Percentiles rank a stretch among this genome's conserved stretches.
These are phyloP conservation scores for Holtermanniella nyarrowii DNA, from an alignment of 768 basidiomycete species.

Conservation along the genomic window DNA sequence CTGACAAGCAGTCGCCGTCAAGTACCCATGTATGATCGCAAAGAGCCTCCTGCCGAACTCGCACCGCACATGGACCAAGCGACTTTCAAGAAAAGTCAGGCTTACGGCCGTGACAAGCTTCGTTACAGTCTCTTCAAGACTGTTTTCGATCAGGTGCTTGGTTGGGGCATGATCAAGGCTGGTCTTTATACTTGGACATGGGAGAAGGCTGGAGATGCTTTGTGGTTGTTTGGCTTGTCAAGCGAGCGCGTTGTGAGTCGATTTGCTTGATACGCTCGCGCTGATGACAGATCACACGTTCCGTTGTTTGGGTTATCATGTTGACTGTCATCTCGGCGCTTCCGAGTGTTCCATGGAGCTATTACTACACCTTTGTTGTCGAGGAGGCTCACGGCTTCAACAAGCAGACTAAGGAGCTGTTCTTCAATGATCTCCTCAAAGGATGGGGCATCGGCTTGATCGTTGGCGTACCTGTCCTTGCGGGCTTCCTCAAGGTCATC, in stretches of 20 bases:
- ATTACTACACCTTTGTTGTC: conserved; percentile 84
- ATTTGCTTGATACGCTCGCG: background rate
- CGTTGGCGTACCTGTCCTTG: conserved; percentile 76
- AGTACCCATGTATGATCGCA: conserved; percentile 71
- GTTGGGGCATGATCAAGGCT: conserved; percentile 59
- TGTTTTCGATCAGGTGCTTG: conserved; percentile 61
- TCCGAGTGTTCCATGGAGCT: conserved; percentile 61
- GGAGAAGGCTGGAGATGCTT: conserved; percentile 51
- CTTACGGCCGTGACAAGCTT: conserved; percentile 84
- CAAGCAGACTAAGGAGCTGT: conserved; percentile 71
- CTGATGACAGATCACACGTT: conserved; percentile 61
- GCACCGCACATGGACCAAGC: conserved; percentile 57
- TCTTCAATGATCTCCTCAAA: conserved; percentile 70
- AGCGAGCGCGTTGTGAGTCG: conserved; percentile 59
- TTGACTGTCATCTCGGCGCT: conserved; percentile 54
- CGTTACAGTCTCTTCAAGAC: conserved; percentile 65
- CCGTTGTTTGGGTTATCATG: conserved; percentile 62
- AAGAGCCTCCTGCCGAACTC: conserved; percentile 59
- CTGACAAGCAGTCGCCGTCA: conserved; percentile 62
- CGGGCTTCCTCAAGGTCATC: conserved; percentile 78
- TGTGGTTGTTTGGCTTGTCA: conserved; percentile 54
- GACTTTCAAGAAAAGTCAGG: conserved; percentile 78
- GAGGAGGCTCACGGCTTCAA: conserved; percentile 97
- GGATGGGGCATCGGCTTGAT: conserved; percentile 59
- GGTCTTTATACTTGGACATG: conserved; percentile 79